Conservation (phyloP, 140 eudicot species). For the Cichorium intybus region DNA sequence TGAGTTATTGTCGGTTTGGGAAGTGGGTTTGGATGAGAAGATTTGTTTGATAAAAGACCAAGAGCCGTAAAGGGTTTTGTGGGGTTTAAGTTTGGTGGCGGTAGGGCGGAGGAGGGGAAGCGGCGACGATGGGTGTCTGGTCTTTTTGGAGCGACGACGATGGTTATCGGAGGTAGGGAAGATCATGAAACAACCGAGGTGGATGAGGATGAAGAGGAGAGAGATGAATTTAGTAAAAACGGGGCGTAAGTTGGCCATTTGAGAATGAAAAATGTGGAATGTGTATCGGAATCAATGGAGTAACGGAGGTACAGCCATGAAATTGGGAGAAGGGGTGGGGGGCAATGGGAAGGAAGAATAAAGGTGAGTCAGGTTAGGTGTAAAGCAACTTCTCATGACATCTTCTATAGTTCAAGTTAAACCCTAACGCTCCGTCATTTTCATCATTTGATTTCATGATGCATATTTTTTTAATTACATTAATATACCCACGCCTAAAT, state of each 20-base stretch:
- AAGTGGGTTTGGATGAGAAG: constrained; percentile 28
- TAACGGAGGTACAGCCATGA: background rate
- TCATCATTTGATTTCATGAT: constrained; percentile 17
- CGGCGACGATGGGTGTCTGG: constrained; percentile 38
- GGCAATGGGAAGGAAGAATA: constrained; percentile 23
- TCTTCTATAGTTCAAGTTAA: constrained; percentile 5
- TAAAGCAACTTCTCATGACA: constrained; percentile 32
- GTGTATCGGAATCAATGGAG: constrained; percentile 5
- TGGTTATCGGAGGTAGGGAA: constrained; percentile 30
- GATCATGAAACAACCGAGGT: constrained; percentile 62
- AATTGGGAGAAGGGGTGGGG: constrained; percentile 13
- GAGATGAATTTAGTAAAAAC: constrained; percentile 45
- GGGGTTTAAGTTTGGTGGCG: constrained; percentile 30
- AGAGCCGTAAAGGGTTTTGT: constrained; percentile 45
- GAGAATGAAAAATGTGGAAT: background rate
- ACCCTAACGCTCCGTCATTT: constrained; percentile 18
- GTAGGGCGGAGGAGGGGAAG: constrained; percentile 37
- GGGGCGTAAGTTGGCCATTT: constrained; percentile 33
- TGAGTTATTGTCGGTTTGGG: constrained; percentile 21
- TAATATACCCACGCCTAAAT: background rate
- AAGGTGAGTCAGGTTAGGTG: constrained; percentile 32
- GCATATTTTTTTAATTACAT: background rate
- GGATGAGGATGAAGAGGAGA: constrained; percentile 49
- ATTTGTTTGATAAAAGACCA: constrained; percentile 49
- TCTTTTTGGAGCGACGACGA: constrained; percentile 13